These are phyloP conservation scores for Amanita bisporigera DNA, from an alignment of 1,284 basidiomycete species.

Conservation along the genomic window DNA sequence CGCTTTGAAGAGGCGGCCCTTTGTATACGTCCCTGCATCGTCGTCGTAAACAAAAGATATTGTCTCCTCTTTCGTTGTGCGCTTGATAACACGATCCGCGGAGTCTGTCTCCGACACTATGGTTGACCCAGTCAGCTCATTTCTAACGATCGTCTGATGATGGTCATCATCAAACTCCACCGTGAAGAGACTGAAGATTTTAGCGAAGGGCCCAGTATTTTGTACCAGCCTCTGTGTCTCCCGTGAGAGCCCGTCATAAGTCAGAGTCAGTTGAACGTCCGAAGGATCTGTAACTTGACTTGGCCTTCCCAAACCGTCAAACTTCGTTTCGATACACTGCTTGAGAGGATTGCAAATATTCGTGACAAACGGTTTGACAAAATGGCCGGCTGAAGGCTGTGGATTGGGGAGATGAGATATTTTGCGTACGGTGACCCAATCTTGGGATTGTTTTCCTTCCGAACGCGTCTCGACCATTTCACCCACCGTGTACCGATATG, in stretches of 20 bases:
- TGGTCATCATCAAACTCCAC: not conserved
- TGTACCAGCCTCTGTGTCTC: too few species aligned
- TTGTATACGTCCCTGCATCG: too few species aligned
- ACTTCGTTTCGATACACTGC: not conserved
- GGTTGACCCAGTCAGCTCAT: not conserved
- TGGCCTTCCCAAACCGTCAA: not conserved
- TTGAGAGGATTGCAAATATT: not conserved
- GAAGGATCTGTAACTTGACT: not conserved
- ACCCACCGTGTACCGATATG: too few species aligned
- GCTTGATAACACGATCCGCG: not conserved
- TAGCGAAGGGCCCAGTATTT: too few species aligned
- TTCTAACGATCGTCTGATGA: not conserved
- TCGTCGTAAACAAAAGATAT: not conserved
- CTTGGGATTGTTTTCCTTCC: not conserved
- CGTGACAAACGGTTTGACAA: not conserved
- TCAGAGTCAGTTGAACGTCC: not conserved
- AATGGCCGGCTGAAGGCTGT: not conserved
- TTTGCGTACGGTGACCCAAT: too few species aligned
- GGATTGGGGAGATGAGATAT: not conserved
- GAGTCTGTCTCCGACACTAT: not conserved
- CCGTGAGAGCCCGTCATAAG: not conserved
- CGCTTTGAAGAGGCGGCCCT: too few species aligned
- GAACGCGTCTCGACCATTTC: too few species aligned
- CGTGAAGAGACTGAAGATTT: not conserved
- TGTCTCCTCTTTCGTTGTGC: not conserved